phyloP scores from a whole-genome alignment of 2,329 filamentous ascomycete genomes.

The Chlorencoelia australis region DNA sequence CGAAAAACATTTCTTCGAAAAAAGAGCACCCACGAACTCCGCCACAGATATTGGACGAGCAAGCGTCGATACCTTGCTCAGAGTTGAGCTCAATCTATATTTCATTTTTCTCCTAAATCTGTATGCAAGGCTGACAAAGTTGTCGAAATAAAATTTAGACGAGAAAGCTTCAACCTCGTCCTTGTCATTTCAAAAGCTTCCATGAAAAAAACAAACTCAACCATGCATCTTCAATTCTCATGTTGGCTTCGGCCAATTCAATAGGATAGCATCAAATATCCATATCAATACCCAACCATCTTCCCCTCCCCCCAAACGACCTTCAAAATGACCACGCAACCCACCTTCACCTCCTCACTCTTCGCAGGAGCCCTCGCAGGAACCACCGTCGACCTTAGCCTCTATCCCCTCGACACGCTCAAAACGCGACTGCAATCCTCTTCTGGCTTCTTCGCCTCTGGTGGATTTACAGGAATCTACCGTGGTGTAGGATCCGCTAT shows the following conservation, averaged over 20 bases:
- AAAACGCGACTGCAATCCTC: slow-evolving; percentile 93
- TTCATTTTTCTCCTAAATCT: too few relatives aligned
- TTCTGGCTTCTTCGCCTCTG: slow-evolving; percentile 65
- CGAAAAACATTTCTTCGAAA: slow-evolving; percentile 7
- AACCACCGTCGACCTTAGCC: slow-evolving; percentile 90
- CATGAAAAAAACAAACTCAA: not conserved
- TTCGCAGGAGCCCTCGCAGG: slow-evolving; percentile 83
- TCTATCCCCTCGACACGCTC: slow-evolving; percentile 96
- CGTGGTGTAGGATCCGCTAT: slow-evolving; percentile 82
- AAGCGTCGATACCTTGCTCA: not conserved
- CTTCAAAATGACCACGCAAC: too few relatives aligned
- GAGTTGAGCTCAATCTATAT: slow-evolving; percentile 32
- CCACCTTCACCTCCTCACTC: slow-evolving; percentile 50
- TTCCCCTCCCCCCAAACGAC: slow-evolving; percentile 11
- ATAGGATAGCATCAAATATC: not conserved
- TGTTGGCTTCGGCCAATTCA: slow-evolving; percentile 3
- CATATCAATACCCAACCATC: slow-evolving; percentile 1
- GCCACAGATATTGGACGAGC: slow-evolving; percentile 8
- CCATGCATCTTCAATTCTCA: not conserved
- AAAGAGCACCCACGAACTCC: slow-evolving; percentile 15
- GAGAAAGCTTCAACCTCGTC: slow-evolving; percentile 4
- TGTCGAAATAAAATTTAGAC: slow-evolving; percentile 1
- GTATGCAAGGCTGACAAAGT: not conserved
- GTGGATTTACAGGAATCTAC: slow-evolving; percentile 88
- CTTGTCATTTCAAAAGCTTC: slow-evolving; percentile 3